Conservation (phyloP, 2,329 filamentous ascomycete species). For the Zarea fungicola region DNA sequence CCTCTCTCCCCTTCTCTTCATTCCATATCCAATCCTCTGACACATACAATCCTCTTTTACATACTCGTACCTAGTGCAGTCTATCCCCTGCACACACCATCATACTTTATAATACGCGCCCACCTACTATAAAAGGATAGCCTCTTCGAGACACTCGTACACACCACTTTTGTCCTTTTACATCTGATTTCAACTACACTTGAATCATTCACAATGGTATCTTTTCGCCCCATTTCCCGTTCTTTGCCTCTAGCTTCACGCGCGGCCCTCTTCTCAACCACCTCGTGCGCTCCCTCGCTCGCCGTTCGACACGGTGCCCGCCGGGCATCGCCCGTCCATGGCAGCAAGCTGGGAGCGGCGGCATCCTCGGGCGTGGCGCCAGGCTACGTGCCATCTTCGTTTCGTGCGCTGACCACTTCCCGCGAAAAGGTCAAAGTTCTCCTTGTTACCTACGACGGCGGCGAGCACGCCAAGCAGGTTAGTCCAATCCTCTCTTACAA, state of each 20-base stretch:
- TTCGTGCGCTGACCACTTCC: constrained; percentile 50
- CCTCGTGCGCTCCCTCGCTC: constrained; percentile 17
- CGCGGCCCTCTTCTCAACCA: constrained; percentile 23
- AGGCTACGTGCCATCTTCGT: constrained; percentile 38
- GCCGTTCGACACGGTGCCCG: constrained; percentile 16
- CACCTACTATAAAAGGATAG: constrained; percentile 8
- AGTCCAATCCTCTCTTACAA: constrained; percentile 22
- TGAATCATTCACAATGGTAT: constrained; percentile 26
- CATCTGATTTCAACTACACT: too few relatives aligned
- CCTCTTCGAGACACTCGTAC: background rate
- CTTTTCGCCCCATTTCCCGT: constrained; percentile 24
- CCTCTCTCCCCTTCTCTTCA: background rate
- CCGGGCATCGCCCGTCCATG: constrained; percentile 13
- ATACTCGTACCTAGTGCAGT: background rate
- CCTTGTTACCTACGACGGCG: constrained; percentile 87
- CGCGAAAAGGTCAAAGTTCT: constrained; percentile 82
- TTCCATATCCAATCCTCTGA: constrained; percentile 7
- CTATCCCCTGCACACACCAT: background rate
- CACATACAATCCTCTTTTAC: constrained; percentile 3
- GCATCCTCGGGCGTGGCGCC: constrained; percentile 25
- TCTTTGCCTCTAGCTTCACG: constrained; percentile 22
- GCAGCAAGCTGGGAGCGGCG: constrained; percentile 33
- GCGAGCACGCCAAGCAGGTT: constrained; percentile 82
- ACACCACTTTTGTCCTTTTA: background rate
- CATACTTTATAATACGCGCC: background rate